These are phyloP conservation scores for Trametes cinnabarina DNA, from an alignment of 768 basidiomycete genomes.

Conservation along the genomic window DNA sequence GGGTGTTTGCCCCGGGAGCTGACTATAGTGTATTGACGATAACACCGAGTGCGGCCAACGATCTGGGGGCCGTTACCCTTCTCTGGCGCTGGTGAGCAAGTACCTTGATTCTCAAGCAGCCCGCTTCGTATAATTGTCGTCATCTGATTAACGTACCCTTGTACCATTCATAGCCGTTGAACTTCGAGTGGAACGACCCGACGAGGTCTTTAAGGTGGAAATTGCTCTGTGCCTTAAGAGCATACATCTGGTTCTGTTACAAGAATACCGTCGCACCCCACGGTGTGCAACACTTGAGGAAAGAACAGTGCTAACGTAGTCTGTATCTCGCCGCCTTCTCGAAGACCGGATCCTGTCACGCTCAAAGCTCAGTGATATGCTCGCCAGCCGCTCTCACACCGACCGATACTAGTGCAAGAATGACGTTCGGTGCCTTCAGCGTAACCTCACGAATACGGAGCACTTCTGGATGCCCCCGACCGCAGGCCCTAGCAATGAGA, in stretches of 20 bases:
- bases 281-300: neutral
- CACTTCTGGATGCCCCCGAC: neutral
- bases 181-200: neutral
- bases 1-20: too few species aligned
- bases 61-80: too few species aligned
- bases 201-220: neutral
- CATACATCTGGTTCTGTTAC: neutral
- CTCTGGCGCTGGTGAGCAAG: neutral
- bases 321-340: neutral
- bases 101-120: neutral
- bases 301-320: neutral
- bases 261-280: neutral
- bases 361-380: neutral
- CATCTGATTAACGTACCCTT: neutral
- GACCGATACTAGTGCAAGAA: neutral
- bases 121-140: neutral
- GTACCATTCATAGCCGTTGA: neutral
- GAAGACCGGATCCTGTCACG: neutral
- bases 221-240: neutral
- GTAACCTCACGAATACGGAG: neutral
- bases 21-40: too few species aligned
- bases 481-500: neutral
- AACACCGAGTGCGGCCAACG: too few species aligned
- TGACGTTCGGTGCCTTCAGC: neutral
- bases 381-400: neutral